Percentiles rank a stretch among this genome's conserved stretches.
phyloP scores from a whole-genome alignment of 768 basidiomycete genomes.

The Tephrocybe sp. region DNA sequence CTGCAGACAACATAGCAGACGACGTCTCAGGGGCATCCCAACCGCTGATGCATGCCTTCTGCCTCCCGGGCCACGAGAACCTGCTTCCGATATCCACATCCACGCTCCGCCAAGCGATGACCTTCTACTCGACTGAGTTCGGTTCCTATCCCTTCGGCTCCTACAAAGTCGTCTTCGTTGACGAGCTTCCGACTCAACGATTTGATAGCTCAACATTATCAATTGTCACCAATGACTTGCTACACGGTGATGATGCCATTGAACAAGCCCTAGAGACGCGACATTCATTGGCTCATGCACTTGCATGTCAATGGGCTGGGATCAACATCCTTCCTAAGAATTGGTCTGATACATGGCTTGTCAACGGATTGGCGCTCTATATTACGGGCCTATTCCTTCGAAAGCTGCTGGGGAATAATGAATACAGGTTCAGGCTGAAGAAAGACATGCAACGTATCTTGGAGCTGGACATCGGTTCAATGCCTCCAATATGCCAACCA shows the following conservation, averaged over 20 bases:
- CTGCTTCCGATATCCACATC: slow-evolving; percentile 68
- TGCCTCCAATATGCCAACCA: slow-evolving; percentile 94
- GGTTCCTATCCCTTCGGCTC: slow-evolving; percentile 97
- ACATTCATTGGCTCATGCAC: slow-evolving; percentile 80
- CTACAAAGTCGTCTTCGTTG: slow-evolving; percentile 92
- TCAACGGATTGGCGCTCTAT: slow-evolving; percentile 90
- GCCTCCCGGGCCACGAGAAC: slow-evolving; percentile 84
- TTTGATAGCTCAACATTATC: slow-evolving; percentile 87
- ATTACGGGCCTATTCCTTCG: slow-evolving; percentile 87
- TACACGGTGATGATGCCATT: slow-evolving; percentile 86
- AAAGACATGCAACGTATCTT: slow-evolving; percentile 95
- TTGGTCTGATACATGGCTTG: slow-evolving; percentile 96
- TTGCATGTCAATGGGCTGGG: slow-evolving; percentile 96
- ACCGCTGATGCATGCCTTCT: slow-evolving; percentile 87
- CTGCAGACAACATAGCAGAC: slow-evolving; percentile 58
- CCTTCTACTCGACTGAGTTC: slow-evolving; percentile 86
- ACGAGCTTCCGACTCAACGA: slow-evolving; percentile 78
- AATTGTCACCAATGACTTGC: slow-evolving; percentile 74
- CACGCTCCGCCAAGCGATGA: slow-evolving; percentile 87
- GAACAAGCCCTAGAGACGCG: slow-evolving; percentile 93
- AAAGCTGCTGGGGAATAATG: slow-evolving; percentile 92
- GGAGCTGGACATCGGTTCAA: slow-evolving; percentile 81
- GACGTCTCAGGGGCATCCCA: slow-evolving; percentile 65
- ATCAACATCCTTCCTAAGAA: slow-evolving; percentile 93
- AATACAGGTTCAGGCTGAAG: slow-evolving; percentile 92